Base-by-base conservation (phyloP, 2,329 filamentous ascomycete genomes). In the Aureobasidium sp. region DNA sequence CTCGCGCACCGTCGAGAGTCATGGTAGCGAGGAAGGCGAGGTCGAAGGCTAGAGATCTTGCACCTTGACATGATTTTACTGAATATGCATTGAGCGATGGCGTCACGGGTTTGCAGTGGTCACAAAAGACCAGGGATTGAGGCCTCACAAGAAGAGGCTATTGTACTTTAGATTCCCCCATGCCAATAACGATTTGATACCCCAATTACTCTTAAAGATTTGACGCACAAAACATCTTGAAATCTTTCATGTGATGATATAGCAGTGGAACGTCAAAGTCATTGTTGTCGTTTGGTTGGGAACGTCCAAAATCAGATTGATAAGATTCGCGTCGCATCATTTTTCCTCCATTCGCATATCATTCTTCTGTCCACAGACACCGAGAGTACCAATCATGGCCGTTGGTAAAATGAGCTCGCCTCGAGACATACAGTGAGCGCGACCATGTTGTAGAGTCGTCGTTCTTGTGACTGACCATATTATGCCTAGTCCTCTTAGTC, bases 1-100 rank as follows among this genome's bases (percentile, higher is more conserved):
- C 42, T 58, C 42, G 42, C 53, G 57, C 37, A 62, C 47, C 42
- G 61, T 60, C 31, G 68, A 69, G 11, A 70, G 65, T 36, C 70
- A 72, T 45, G 73, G 68, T 11, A 79, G 77, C 60, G 78, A 80
- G 66, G 78, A 80, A 67, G 78, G 78, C 37, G 77, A 80, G 64
- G 67, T 80, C 61, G 77, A 78, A 68, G 77, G 77, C 62, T 79
- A 74, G 64, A 17, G 7, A 22, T 39, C n/a, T 45, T n/a, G 11
- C 20, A 29, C 20, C n/a, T 25, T 27, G 2, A 29, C 31, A 58
- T 34, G 53, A 44, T 20, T 44, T 62, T 48, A 51, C 31, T 55
- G 57, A 73, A 73, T 56, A 73, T 69, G 0, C 72, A 73, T 9
- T 68, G 70, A 47, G 71, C 70, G 31, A 74, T 70, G 42, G 71